Conservation (phyloP, 805 yeast genomes). For the Spathaspora girioi region DNA sequence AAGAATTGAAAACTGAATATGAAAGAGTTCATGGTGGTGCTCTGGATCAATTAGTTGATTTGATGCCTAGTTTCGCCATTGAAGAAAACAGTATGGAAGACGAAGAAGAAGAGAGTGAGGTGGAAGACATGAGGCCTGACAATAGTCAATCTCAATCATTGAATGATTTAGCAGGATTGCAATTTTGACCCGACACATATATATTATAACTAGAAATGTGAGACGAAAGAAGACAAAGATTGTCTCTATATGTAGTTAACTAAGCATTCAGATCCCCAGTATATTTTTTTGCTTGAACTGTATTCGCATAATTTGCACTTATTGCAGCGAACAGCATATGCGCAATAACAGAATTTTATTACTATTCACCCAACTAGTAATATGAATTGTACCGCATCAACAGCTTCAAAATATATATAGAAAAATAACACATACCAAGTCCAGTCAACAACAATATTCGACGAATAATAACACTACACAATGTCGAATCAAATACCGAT, state of each 20-base stretch:
- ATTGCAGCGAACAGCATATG: background rate
- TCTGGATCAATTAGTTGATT: constrained; percentile 10
- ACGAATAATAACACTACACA: background rate
- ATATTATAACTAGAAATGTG: background rate
- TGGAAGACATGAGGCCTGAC: background rate
- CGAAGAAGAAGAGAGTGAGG: background rate
- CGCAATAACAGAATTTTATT: background rate
- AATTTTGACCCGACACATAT: constrained; percentile 2
- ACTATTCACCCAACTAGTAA: background rate
- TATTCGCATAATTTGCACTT: too few relatives aligned
- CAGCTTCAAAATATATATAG: background rate
- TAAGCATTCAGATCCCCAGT: too few relatives aligned
- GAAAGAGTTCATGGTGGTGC: constrained; percentile 4
- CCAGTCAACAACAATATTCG: constrained; percentile 1
- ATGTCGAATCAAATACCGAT: constrained; percentile 11
- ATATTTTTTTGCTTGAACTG: too few relatives aligned
- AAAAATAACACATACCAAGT: constrained; percentile 2
- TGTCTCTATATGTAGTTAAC: too few relatives aligned
- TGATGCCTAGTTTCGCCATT: constrained; percentile 10
- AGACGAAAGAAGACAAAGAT: too few relatives aligned
- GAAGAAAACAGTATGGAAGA: constrained; percentile 1
- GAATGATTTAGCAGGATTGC: constrained; percentile 9
- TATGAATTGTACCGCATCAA: background rate
- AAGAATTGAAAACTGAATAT: constrained; percentile 9
- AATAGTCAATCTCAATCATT: constrained; percentile 1